Percentiles rank a stretch among this genome's conserved stretches.
These are phyloP conservation scores for Diplodia corticola DNA, from an alignment of 2,329 filamentous ascomycete species.

Conservation along the genomic window DNA sequence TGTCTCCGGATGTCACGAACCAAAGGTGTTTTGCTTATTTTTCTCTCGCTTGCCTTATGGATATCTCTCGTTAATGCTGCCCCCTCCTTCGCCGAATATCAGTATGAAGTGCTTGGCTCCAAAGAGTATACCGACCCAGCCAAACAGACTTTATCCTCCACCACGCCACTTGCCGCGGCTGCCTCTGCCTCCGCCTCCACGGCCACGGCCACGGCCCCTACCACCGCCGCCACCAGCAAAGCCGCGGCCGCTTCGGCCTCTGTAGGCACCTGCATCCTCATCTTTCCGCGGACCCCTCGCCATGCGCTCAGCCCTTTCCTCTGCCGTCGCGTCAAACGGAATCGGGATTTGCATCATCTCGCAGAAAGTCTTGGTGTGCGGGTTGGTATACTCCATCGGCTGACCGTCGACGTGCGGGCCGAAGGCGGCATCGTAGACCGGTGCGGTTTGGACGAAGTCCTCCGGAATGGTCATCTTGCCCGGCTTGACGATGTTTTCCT, in stretches of 20 bases:
- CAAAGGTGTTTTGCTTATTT: not conserved
- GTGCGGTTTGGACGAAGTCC: slow-evolving; percentile 77
- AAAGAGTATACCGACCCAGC: not conserved
- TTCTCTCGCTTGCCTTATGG: not conserved
- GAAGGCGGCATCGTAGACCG: slow-evolving; percentile 61
- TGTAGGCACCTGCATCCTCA: slow-evolving; percentile 28
- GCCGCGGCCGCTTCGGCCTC: slow-evolving; percentile 31
- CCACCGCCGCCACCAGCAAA: slow-evolving; percentile 22
- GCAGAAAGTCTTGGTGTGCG: slow-evolving; percentile 83
- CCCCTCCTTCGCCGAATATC: not conserved
- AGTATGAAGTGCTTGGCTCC: not conserved
- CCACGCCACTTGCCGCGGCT: not conserved
- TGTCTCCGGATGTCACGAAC: not conserved
- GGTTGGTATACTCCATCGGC: slow-evolving; percentile 80
- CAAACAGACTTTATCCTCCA: not conserved
- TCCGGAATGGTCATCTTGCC: slow-evolving; percentile 69
- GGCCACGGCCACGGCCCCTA: not conserved
- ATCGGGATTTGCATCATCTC: slow-evolving; percentile 74
- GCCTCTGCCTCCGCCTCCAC: not conserved
- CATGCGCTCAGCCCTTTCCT: slow-evolving; percentile 58
- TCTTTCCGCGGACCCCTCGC: slow-evolving; percentile 54
- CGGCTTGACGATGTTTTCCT: slow-evolving; percentile 67
- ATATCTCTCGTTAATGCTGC: not conserved
- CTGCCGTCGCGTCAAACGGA: slow-evolving; percentile 69
- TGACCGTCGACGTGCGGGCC: slow-evolving; percentile 62